These are phyloP conservation scores for Musa acuminata DNA, from an alignment of 176 grass and related monocot genomes.

Conservation along the genomic window DNA sequence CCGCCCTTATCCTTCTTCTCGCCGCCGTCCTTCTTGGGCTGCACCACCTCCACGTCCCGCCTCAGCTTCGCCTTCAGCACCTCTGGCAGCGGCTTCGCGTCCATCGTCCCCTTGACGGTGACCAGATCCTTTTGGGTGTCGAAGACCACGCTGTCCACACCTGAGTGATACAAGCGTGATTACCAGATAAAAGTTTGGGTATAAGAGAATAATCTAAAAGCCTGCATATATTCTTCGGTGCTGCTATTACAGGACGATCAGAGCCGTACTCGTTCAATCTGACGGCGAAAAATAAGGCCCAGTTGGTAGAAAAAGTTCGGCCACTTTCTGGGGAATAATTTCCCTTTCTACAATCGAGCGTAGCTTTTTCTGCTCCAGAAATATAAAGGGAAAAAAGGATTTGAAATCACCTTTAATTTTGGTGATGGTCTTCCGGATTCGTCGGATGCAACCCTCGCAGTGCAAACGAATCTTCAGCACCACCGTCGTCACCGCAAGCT, in stretches of 20 bases:
- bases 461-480: conserved; percentile 66
- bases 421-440: conserved; percentile 42
- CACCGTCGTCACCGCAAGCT: conserved; percentile 47
- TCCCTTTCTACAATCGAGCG: background rate
- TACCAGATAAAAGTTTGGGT: background rate
- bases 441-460: conserved; percentile 65
- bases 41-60: conserved; percentile 36
- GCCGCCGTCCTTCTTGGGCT: conserved; percentile 3
- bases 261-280: background rate
- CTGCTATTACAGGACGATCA: background rate
- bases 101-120: conserved; percentile 68
- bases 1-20: conserved; percentile 8
- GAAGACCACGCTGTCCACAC: conserved; percentile 48
- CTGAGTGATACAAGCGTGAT: conserved; percentile 21
- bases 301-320: too few relatives aligned
- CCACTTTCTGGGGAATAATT: background rate
- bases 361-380: background rate
- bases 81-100: conserved; percentile 43
- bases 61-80: conserved; percentile 38
- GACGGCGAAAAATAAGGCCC: background rate
- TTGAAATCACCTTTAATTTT: conserved; percentile 49
- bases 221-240: background rate
- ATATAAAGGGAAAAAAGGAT: background rate
- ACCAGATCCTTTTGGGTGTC: conserved; percentile 52
- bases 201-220: background rate